These are phyloP conservation scores for Limonium bicolor DNA, from an alignment of 148 eudicot genomes.

Conservation along the genomic window DNA sequence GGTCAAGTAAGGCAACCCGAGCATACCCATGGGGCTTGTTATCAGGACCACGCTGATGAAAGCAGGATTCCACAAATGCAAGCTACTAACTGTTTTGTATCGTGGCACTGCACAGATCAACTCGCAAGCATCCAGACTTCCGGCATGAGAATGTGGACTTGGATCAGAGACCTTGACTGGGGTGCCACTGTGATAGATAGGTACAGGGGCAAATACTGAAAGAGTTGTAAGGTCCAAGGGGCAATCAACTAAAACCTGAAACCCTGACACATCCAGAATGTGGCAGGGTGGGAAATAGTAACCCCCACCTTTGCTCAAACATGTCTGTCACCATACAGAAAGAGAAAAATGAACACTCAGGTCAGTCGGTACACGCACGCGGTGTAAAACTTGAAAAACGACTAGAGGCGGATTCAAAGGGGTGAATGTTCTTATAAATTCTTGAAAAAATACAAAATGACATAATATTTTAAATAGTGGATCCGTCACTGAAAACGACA, in stretches of 20 bases:
- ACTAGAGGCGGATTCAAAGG: too few relatives aligned
- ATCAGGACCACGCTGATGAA: slow-evolving; percentile 57
- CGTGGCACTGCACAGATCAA: slow-evolving; percentile 38
- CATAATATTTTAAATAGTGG: too few relatives aligned
- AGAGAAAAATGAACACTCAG: too few relatives aligned
- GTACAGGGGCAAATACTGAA: slow-evolving; percentile 46
- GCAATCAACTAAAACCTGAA: slow-evolving; percentile 57
- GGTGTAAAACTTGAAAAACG: too few relatives aligned
- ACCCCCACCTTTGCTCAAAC: slow-evolving; percentile 61
- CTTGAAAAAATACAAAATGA: too few relatives aligned
- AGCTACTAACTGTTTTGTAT: slow-evolving; percentile 44
- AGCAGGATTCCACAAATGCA: slow-evolving; percentile 43
- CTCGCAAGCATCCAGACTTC: slow-evolving; percentile 11
- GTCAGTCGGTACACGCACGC: too few relatives aligned
- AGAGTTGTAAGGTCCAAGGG: slow-evolving; percentile 79
- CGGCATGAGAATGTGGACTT: neutral
- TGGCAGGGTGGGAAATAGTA: slow-evolving; percentile 67
- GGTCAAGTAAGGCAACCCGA: slow-evolving; percentile 77
- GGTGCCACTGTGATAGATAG: slow-evolving; percentile 7
- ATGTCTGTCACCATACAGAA: too few relatives aligned
- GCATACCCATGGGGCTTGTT: slow-evolving; percentile 81
- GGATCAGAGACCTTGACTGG: neutral
- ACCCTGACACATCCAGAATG: slow-evolving; percentile 43
- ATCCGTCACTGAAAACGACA: too few relatives aligned
- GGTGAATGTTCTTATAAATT: too few relatives aligned